A percentile compares a stretch with the other conserved stretches of the same genome.
Conservation (phyloP, 345 rosid species). For the Toxicodendron radicans region DNA sequence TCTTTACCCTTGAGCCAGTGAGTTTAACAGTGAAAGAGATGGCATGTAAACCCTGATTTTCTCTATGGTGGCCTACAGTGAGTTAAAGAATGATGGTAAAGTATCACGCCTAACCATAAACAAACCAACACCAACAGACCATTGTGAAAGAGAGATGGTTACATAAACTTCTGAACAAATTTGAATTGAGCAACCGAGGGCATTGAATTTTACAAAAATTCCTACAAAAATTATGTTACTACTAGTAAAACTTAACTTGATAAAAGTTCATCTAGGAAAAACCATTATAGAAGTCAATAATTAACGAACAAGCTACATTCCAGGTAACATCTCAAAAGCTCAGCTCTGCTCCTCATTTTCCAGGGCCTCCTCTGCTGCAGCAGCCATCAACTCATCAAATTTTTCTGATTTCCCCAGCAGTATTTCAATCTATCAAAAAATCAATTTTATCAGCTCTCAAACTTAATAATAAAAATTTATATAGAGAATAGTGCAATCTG, state of each 20-base stretch:
- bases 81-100: too few relatives aligned
- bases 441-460: constrained; percentile 5
- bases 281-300: constrained; percentile 16
- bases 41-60: too few relatives aligned
- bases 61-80: too few relatives aligned
- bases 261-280: constrained; percentile 10
- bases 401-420: constrained; percentile 60
- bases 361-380: constrained; percentile 53
- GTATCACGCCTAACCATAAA: too few relatives aligned
- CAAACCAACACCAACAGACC: neutral
- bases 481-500: neutral
- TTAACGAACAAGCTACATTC: constrained; percentile 4
- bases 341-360: constrained; percentile 53
- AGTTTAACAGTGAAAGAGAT: too few relatives aligned
- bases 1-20: too few relatives aligned
- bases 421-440: constrained; percentile 54
- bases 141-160: neutral
- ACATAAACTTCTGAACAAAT: constrained; percentile 13
- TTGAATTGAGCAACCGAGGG: constrained; percentile 22
- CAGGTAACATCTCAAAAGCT: constrained; percentile 18
- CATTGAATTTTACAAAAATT: constrained; percentile 28
- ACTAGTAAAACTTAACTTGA: constrained; percentile 12
- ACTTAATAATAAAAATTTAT: neutral
- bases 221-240: constrained; percentile 16
- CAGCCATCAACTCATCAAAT: constrained; percentile 76